phyloP scores from a whole-genome alignment of 768 basidiomycete species.

The Pleurotus platypus region DNA sequence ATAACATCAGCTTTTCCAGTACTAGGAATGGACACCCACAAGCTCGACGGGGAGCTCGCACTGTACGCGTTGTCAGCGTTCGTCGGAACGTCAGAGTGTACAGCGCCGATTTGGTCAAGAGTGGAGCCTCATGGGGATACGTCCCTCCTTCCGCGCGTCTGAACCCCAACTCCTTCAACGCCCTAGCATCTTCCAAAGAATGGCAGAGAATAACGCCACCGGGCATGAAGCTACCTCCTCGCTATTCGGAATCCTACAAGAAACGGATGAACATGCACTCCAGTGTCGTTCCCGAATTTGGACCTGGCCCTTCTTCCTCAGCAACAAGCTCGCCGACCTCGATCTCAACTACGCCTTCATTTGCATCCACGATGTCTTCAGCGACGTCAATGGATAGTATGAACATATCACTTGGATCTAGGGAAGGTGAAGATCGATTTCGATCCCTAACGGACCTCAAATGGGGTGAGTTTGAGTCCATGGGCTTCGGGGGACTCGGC shows the following conservation, averaged over 20 bases:
- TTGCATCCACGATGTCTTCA: slow-evolving; percentile 26
- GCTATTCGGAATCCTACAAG: slow-evolving; percentile 73
- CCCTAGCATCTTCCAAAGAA: slow-evolving; percentile 59
- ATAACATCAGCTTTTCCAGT: slow-evolving; percentile 19
- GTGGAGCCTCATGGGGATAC: slow-evolving; percentile 45
- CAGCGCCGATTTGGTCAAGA: slow-evolving; percentile 78
- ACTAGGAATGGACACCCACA: slow-evolving; percentile 42
- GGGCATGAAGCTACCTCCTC: slow-evolving; percentile 55
- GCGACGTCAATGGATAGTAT: slow-evolving; percentile 30
- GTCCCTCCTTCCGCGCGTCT: slow-evolving; percentile 15
- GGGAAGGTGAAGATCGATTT: slow-evolving; percentile 66
- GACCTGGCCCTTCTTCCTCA: slow-evolving; percentile 25
- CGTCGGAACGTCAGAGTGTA: slow-evolving; percentile 85
- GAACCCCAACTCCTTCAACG: slow-evolving; percentile 19
- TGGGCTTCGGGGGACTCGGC: slow-evolving; percentile 66
- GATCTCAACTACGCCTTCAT: slow-evolving; percentile 8
- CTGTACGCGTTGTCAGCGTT: slow-evolving; percentile 74
- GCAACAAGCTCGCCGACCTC: slow-evolving; percentile 31
- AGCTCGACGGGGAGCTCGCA: slow-evolving; percentile 72
- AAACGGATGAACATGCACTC: slow-evolving; percentile 71
- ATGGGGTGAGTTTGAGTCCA: slow-evolving; percentile 89
- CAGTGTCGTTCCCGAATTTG: slow-evolving; percentile 54
- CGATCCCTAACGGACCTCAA: slow-evolving; percentile 79
- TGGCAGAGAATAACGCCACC: slow-evolving; percentile 73
- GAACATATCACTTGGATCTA: slow-evolving; percentile 19